Conservation (phyloP, 345 rosid species). For the Mangifera indica region DNA sequence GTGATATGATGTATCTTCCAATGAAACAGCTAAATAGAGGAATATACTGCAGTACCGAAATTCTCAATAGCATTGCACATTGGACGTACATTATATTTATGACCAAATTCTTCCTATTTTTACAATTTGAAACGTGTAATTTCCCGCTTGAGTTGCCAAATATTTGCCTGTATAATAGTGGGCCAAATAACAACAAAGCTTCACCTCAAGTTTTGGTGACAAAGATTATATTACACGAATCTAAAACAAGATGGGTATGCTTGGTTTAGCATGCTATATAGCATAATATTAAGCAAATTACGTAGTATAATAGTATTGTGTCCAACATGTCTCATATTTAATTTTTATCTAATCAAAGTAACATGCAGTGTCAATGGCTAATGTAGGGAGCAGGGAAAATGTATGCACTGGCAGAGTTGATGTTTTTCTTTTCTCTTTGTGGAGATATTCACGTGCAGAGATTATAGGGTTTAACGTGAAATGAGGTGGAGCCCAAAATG, state of each 20-base stretch:
- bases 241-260: background rate
- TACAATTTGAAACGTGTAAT: background rate
- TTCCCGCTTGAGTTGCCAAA: background rate
- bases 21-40: background rate
- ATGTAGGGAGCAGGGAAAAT: background rate
- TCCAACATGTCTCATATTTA: too few species aligned
- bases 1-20: background rate
- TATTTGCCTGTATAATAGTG: background rate
- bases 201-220: background rate
- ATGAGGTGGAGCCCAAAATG: constrained; percentile 50
- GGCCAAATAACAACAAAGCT: background rate
- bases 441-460: constrained; percentile 28
- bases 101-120: too few species aligned
- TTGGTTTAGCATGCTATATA: too few species aligned
- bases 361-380: background rate
- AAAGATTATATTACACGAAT: constrained; percentile 1
- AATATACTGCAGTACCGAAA: background rate
- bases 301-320: too few species aligned
- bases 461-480: constrained; percentile 12
- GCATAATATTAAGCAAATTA: too few species aligned
- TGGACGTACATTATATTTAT: too few species aligned
- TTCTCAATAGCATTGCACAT: background rate
- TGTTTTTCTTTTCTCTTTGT: background rate
- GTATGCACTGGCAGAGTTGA: background rate
- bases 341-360: too few species aligned